These are phyloP conservation scores for Didymella lethalis DNA, from an alignment of 2,329 filamentous ascomycete species.

Conservation along the genomic window DNA sequence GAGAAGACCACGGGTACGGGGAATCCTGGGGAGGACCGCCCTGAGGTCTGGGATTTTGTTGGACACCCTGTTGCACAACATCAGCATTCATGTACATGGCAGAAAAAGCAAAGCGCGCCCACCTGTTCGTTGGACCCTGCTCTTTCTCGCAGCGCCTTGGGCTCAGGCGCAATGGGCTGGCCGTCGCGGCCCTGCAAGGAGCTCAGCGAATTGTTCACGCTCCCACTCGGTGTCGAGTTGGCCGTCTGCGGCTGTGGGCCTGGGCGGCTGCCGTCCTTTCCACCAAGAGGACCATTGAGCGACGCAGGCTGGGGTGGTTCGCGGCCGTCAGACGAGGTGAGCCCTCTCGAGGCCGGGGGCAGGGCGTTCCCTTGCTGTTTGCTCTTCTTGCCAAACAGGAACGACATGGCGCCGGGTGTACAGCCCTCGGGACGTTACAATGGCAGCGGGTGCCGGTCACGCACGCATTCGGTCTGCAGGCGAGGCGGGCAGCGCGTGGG, in stretches of 20 bases:
- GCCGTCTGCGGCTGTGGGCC: slow-evolving; percentile 47
- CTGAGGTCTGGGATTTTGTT: slow-evolving; percentile 38
- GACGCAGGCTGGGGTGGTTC: slow-evolving; percentile 52
- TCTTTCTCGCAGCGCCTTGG: slow-evolving; percentile 66
- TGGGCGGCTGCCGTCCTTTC: slow-evolving; percentile 45
- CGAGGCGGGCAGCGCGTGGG: slow-evolving; percentile 19
- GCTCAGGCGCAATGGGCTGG: slow-evolving; percentile 67
- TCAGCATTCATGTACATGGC: slow-evolving; percentile 21
- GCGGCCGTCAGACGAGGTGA: slow-evolving; percentile 63
- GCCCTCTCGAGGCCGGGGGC: slow-evolving; percentile 63
- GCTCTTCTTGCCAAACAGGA: slow-evolving; percentile 61
- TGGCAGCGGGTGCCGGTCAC: slow-evolving; percentile 35
- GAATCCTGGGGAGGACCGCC: slow-evolving; percentile 69
- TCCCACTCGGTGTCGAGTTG: slow-evolving; percentile 78
- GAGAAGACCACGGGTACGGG: slow-evolving; percentile 95
- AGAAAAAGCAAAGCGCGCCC: slow-evolving; percentile 25
- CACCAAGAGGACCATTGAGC: slow-evolving; percentile 42
- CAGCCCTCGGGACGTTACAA: slow-evolving; percentile 31
- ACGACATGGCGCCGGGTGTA: slow-evolving; percentile 55
- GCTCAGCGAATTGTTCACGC: slow-evolving; percentile 70
- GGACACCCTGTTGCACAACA: slow-evolving; percentile 1
- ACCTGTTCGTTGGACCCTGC: slow-evolving; percentile 65
- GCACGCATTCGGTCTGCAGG: slow-evolving; percentile 43
- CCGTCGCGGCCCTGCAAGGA: slow-evolving; percentile 65
- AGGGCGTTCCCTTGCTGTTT: slow-evolving; percentile 54